phyloP scores from a whole-genome alignment of 768 basidiomycete genomes.

The Rubroboletus satanas region DNA sequence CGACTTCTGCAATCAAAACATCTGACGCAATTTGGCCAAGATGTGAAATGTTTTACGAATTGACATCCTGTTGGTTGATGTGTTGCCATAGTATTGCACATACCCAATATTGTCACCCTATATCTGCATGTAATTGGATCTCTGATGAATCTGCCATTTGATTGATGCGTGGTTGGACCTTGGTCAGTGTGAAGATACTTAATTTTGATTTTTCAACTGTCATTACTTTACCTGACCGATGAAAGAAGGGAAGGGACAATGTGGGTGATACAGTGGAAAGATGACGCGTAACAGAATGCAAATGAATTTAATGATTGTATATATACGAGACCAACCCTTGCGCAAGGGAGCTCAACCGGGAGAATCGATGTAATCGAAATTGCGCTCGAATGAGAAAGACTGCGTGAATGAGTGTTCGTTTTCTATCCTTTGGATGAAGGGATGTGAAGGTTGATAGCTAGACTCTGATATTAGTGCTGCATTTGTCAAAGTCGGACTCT shows the following conservation, averaged over 20 bases:
- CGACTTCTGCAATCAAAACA: neutral
- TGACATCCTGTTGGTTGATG: neutral
- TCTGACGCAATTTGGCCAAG: constrained; percentile 12
- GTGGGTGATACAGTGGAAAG: constrained; percentile 33
- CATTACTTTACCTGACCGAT: constrained; percentile 28
- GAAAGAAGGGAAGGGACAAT: constrained; percentile 14
- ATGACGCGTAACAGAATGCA: constrained; percentile 30
- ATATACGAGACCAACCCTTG: constrained; percentile 30
- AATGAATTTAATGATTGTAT: constrained; percentile 35
- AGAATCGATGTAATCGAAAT: constrained; percentile 3
- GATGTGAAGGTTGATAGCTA: constrained; percentile 88
- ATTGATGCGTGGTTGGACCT: neutral
- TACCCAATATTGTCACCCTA: constrained; percentile 1
- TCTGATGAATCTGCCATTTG: neutral
- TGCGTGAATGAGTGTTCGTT: constrained; percentile 9
- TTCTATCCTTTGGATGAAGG: constrained; percentile 72
- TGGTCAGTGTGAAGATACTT: neutral
- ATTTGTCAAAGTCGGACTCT: constrained; percentile 9
- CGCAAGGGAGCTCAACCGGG: constrained; percentile 8
- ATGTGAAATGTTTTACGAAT: constrained; percentile 14
- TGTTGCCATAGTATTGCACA: neutral
- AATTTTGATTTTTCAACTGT: constrained; percentile 12
- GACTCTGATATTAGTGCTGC: constrained; percentile 4
- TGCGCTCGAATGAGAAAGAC: constrained; percentile 5
- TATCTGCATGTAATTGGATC: neutral